Conservation (phyloP, 2,329 filamentous ascomycete genomes). For the Colletotrichum sidae region DNA sequence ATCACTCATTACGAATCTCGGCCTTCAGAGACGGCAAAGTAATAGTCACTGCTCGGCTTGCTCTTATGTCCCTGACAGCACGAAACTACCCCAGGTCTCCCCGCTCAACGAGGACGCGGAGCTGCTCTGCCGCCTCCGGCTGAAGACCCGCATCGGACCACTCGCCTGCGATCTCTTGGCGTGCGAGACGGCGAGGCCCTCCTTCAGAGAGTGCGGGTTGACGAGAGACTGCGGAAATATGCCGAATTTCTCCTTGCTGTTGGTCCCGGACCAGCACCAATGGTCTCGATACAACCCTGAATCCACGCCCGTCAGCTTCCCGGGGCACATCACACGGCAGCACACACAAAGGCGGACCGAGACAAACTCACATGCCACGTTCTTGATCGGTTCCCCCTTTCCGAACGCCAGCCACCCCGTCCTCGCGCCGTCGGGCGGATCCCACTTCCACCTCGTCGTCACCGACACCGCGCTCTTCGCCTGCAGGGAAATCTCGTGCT, state of each 20-base stretch:
- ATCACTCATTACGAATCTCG: too few relatives aligned
- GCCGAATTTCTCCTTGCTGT: slow-evolving; percentile 51
- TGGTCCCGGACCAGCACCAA: slow-evolving; percentile 56
- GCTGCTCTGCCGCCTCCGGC: slow-evolving; percentile 12
- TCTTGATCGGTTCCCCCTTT: slow-evolving; percentile 63
- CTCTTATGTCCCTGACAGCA: too few relatives aligned
- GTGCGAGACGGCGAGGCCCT: neutral
- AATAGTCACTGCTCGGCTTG: too few relatives aligned
- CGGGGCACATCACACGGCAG: too few relatives aligned
- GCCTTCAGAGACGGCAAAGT: too few relatives aligned
- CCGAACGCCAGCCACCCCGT: slow-evolving; percentile 47
- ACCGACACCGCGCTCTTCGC: slow-evolving; percentile 32
- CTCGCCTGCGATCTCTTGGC: slow-evolving; percentile 10
- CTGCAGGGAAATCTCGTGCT: slow-evolving; percentile 33
- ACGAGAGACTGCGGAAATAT: slow-evolving; percentile 54
- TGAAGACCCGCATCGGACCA: slow-evolving; percentile 23
- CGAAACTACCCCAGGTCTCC: neutral
- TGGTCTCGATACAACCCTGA: slow-evolving; percentile 49
- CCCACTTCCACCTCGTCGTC: slow-evolving; percentile 47
- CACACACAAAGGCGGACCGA: neutral
- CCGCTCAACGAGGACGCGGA: slow-evolving; percentile 18
- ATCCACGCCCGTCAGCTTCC: neutral
- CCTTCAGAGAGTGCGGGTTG: slow-evolving; percentile 40
- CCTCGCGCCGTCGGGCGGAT: slow-evolving; percentile 30
- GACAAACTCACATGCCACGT: slow-evolving; percentile 48